Percentiles rank a stretch among this genome's conserved stretches.
Evolutionary conservation across 2,329 filamentous ascomycete genomes (phyloP).

Genomic region (Pestalotiopsis sp.): DNA sequence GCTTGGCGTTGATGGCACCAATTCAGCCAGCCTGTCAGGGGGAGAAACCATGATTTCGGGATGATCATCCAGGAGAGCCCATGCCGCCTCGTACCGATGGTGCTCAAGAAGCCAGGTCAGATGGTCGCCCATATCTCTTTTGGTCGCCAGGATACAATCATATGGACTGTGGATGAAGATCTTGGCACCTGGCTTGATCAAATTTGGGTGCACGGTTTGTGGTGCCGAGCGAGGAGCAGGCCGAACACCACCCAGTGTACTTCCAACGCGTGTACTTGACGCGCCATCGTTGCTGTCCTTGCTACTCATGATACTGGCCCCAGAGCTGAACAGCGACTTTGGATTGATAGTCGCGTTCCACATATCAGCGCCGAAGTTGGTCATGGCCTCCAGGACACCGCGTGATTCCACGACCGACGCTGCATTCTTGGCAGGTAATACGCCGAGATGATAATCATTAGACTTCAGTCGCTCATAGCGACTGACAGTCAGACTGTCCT

Average conservation of each 20-base stretch:
- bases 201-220: constrained; percentile 51
- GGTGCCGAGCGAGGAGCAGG: constrained; percentile 25
- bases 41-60: constrained; percentile 67
- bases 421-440: constrained; percentile 74
- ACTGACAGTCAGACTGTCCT: constrained; percentile 82
- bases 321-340: constrained; percentile 82
- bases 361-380: constrained; percentile 73
- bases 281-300: constrained; percentile 62
- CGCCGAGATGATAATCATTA: constrained; percentile 87
- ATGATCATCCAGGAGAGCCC: constrained; percentile 86
- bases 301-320: constrained; percentile 74
- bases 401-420: constrained; percentile 65
- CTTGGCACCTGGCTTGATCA: constrained; percentile 61
- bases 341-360: constrained; percentile 93
- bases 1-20: constrained; percentile 42
- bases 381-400: constrained; percentile 77
- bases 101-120: constrained; percentile 83
- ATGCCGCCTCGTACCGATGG: constrained; percentile 80
- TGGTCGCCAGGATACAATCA: constrained; percentile 91
- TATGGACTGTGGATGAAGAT: constrained; percentile 97
- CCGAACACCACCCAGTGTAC: constrained; percentile 37
- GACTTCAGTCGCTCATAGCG: constrained; percentile 85
- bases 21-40: constrained; percentile 41
- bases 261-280: constrained; percentile 50
- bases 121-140: constrained; percentile 84